Evolutionary conservation across 108 stramenopile genomes (phyloP), one percentile per base, ranked within the genome.

Genomic region (Nitzschia inconspicua): DNA sequence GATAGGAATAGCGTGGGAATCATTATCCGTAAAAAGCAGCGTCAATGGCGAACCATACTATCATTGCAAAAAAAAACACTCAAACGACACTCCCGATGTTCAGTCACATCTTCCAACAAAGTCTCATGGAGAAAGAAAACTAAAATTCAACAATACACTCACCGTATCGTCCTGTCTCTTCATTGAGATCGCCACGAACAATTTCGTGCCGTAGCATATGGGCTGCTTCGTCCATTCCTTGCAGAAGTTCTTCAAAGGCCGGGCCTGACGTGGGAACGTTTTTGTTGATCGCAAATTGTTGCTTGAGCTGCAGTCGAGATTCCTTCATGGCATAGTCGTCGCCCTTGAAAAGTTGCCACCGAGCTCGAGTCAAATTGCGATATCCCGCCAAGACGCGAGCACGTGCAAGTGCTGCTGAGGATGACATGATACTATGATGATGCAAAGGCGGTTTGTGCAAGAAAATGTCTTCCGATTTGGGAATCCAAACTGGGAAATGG

Each of bases 181-280:
- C 55, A 51, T 93, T 93, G 31, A 89, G 68, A 44, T 89, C 67
- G 13, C 91, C 91, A 30, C 77, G 70, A 18, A 89, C 84, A 57
- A 89, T 86, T 14, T 85, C 88, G 60, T 87, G 84, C 8, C 63
- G 41, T 23, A 93, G 25, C 91, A 93, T 93, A 58, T 87, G 82
- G 27, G 84, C 84, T 19, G 91, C 91, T 47, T 93, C 91, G 57
- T 93, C 91, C 44, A 88, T 75, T 71, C 88, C 88, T n/a, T 63
- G 41, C 30, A 93, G 31, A 39, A 88, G 47, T 46, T 60, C 80
- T 54, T 85, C 86, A 37, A 85, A 77, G 19, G 75, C 83, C 9
- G 69, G 74, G 53, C 80, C 82, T 8, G 75, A 68, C 4, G 77
- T 67, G n/a, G 73, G 40, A 44, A 72, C 75, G 26, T 34, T 42